phyloP scores from a whole-genome alignment of 2,329 filamentous ascomycete species.

The Raffaelea ambrosiae region DNA sequence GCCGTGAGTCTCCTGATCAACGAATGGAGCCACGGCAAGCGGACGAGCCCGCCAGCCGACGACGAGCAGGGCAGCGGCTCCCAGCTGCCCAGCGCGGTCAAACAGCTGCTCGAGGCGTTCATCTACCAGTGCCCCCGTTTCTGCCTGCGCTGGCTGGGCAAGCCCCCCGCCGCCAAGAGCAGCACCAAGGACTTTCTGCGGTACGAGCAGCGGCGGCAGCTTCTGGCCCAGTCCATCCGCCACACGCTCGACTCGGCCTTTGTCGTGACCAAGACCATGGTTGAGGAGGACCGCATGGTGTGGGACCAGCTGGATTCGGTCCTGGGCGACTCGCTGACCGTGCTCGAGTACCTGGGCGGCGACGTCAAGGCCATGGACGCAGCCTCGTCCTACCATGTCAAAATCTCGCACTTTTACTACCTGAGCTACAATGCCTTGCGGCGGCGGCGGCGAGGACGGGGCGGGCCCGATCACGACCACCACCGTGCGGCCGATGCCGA shows the following conservation, averaged over 20 bases:
- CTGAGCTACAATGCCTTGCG: slow-evolving; percentile 46
- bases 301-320: slow-evolving; percentile 51
- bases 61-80: slow-evolving; percentile 2
- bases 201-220: slow-evolving; percentile 51
- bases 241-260: slow-evolving; percentile 53
- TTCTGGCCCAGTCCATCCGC: slow-evolving; percentile 42
- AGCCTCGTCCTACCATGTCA: slow-evolving; percentile 42
- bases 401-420: slow-evolving; percentile 65
- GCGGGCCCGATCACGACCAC: slow-evolving; percentile 26
- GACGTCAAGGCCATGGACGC: slow-evolving; percentile 18
- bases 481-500: slow-evolving; percentile 11
- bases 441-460: slow-evolving; percentile 22
- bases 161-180: slow-evolving; percentile 40
- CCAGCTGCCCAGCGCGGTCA: slow-evolving; percentile 11
- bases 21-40: slow-evolving; percentile 4
- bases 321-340: slow-evolving; percentile 44
- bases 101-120: slow-evolving; percentile 42
- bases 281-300: slow-evolving; percentile 35
- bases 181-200: slow-evolving; percentile 49
- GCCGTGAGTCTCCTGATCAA: slow-evolving; percentile 38
- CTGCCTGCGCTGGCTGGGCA: slow-evolving; percentile 53
- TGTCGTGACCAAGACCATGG: slow-evolving; percentile 43
- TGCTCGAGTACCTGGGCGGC: slow-evolving; percentile 45
- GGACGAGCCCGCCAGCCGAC: background rate
- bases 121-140: slow-evolving; percentile 53